Conservation (phyloP, 495 filamentous ascomycete genomes). For the Penicillium lividum region DNA sequence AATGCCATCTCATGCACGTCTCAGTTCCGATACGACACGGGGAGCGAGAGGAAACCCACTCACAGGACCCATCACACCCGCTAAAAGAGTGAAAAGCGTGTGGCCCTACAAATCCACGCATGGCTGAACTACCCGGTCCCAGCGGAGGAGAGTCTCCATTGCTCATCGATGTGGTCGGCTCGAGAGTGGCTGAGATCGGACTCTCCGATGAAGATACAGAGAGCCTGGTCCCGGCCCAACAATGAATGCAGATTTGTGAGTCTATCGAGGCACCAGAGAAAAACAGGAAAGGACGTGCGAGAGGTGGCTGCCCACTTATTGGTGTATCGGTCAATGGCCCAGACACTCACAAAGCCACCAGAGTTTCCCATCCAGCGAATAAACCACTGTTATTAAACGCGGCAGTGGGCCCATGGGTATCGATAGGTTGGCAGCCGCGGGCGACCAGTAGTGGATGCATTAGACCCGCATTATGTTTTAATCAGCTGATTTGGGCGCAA, state of each 20-base stretch:
- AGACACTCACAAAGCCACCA: not conserved
- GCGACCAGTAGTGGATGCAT: slow-evolving; percentile 27
- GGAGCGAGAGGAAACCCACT: not conserved
- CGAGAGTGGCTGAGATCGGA: not conserved
- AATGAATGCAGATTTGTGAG: not conserved
- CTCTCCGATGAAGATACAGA: not conserved
- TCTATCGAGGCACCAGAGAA: not conserved
- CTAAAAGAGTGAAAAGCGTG: not conserved
- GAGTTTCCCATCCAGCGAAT: slow-evolving; percentile 10
- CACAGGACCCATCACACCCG: not conserved
- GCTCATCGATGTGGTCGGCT: not conserved
- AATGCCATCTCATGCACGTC: slow-evolving; percentile 8
- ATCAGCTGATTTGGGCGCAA: slow-evolving; percentile 37
- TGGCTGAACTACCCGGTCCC: not conserved
- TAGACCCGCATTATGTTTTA: slow-evolving; percentile 35
- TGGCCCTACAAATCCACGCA: not conserved
- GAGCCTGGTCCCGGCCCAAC: not conserved
- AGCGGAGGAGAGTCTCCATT: not conserved
- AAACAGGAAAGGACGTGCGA: slow-evolving; percentile 10
- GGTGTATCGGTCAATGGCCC: slow-evolving; percentile 2
- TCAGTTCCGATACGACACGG: not conserved
- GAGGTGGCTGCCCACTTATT: not conserved
- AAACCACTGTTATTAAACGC: slow-evolving; percentile 14
- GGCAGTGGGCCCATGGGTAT: slow-evolving; percentile 4
- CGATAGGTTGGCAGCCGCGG: slow-evolving; percentile 20